phyloP scores from a whole-genome alignment of 2,329 filamentous ascomycete genomes.

The Botryotinia calthae region DNA sequence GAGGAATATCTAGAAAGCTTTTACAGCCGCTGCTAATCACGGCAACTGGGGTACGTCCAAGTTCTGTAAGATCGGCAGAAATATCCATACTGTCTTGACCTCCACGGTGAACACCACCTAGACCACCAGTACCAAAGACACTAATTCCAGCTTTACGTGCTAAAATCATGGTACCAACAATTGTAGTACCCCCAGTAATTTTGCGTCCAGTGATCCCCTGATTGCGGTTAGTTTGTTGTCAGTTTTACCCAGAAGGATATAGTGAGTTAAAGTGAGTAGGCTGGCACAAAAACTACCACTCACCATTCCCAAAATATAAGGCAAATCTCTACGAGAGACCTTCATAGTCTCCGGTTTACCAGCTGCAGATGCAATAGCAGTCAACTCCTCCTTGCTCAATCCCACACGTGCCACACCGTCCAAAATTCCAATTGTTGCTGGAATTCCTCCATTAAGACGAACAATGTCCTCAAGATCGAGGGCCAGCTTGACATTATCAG shows the following conservation, averaged over 20 bases:
- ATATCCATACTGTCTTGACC: conserved; percentile 87
- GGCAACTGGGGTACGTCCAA: conserved; percentile 83
- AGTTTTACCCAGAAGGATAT: background rate
- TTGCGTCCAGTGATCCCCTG: conserved; percentile 64
- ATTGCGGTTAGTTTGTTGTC: conserved; percentile 13
- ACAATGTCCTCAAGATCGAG: conserved; percentile 76
- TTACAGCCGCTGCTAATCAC: conserved; percentile 92
- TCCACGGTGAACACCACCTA: conserved; percentile 90
- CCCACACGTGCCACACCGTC: conserved; percentile 82
- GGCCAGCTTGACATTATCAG: conserved; percentile 71
- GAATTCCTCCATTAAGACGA: conserved; percentile 75
- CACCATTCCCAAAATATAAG: conserved; percentile 76
- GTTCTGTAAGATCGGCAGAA: conserved; percentile 90
- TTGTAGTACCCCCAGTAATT: conserved; percentile 86
- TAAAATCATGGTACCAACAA: conserved; percentile 89
- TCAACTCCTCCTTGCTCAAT: conserved; percentile 68
- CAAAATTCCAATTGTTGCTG: conserved; percentile 86
- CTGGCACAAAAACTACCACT: conserved; percentile 33
- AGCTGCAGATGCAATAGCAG: conserved; percentile 63
- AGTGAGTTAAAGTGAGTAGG: background rate
- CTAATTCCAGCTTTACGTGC: conserved; percentile 83
- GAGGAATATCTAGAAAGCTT: conserved; percentile 88
- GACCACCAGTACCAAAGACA: conserved; percentile 90
- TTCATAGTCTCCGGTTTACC: conserved; percentile 70
- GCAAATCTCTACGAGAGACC: conserved; percentile 82